A percentile compares a stretch with the other conserved stretches of the same genome.
phyloP scores from a whole-genome alignment of 352 stramenopile genomes.

The Aphanomyces astaci region DNA sequence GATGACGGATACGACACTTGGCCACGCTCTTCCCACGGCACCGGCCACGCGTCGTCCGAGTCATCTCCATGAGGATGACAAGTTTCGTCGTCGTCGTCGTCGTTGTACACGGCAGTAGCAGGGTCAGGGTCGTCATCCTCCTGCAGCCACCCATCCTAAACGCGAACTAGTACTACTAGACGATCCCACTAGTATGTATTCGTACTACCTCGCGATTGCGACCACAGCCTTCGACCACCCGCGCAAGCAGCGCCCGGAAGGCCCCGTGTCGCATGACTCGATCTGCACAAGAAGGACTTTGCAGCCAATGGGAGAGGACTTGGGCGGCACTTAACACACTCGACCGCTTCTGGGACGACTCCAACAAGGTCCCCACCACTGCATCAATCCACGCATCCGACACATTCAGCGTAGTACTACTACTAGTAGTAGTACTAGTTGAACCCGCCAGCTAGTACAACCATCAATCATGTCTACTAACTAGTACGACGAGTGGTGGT shows the following conservation, averaged over 20 bases:
- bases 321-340: background rate
- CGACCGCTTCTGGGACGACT: background rate
- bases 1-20: constrained; percentile 33
- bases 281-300: background rate
- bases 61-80: constrained; percentile 36
- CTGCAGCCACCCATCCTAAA: constrained; percentile 32
- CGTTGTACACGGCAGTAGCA: constrained; percentile 40
- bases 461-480: too few species aligned
- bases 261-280: background rate
- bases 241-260: constrained; percentile 37
- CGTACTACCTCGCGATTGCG: constrained; percentile 31
- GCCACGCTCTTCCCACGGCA: constrained; percentile 66
- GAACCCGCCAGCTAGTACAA: background rate
- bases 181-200: background rate
- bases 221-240: constrained; percentile 42
- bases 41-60: constrained; percentile 54
- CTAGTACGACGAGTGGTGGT: background rate
- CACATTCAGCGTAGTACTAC: too few species aligned
- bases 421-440: too few species aligned
- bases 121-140: constrained; percentile 41
- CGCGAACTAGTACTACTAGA: too few species aligned
- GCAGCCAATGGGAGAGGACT: background rate
- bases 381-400: background rate
- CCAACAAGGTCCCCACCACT: background rate
- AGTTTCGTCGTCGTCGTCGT: constrained; percentile 40